These are phyloP conservation scores for Neoscytalidium dimidiatum DNA, from an alignment of 2,329 filamentous ascomycete species.

Conservation along the genomic window DNA sequence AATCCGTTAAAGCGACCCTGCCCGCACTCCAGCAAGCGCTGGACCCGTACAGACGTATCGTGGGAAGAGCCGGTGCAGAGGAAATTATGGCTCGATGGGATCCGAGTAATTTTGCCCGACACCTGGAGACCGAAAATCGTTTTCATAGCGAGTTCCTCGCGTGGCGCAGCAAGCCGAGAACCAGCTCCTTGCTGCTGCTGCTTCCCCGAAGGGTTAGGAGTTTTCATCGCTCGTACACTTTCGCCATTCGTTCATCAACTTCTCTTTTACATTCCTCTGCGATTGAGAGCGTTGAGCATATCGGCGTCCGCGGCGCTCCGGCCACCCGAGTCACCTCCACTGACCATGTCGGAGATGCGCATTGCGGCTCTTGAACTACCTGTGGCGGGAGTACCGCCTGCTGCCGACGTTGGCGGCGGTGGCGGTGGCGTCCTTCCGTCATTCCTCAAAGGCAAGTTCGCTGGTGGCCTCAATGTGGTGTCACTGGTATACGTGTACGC, in stretches of 20 bases:
- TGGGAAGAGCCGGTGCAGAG: neutral
- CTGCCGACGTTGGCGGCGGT: constrained; percentile 29
- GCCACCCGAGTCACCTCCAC: constrained; percentile 27
- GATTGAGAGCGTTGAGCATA: constrained; percentile 47
- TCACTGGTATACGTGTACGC: constrained; percentile 30
- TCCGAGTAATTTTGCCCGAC: constrained; percentile 17
- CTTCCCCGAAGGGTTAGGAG: constrained; percentile 6
- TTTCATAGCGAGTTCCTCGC: constrained; percentile 15
- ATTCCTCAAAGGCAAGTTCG: constrained; percentile 31
- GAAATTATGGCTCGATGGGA: constrained; percentile 11
- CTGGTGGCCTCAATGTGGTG: constrained; percentile 33
- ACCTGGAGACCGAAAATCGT: constrained; percentile 17
- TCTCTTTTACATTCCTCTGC: constrained; percentile 30
- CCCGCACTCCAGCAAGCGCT: neutral
- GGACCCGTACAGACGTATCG: neutral
- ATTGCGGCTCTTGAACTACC: constrained; percentile 30
- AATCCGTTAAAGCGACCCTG: constrained; percentile 10
- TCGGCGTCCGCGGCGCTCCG: constrained; percentile 45
- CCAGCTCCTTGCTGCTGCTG: constrained; percentile 18
- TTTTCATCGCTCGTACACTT: constrained; percentile 16
- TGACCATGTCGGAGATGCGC: constrained; percentile 46
- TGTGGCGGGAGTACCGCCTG: constrained; percentile 30
- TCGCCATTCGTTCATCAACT: constrained; percentile 16
- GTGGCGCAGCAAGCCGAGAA: constrained; percentile 15
- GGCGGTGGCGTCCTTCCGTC: constrained; percentile 39